phyloP scores from a whole-genome alignment of 768 basidiomycete species.

The Podaxis sp. region DNA sequence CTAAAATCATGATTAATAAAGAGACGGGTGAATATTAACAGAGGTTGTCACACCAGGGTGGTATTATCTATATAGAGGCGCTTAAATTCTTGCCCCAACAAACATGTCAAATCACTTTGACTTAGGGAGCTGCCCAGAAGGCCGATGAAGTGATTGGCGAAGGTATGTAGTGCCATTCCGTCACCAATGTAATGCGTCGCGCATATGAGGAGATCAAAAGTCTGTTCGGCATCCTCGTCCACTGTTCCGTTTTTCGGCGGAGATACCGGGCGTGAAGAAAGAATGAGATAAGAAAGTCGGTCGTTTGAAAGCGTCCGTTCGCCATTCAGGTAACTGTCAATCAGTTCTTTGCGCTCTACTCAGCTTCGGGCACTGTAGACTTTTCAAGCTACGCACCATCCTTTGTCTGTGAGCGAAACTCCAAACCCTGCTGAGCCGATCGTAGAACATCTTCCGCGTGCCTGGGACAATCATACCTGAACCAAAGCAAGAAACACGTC shows the following conservation, averaged over 20 bases:
- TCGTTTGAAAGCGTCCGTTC: conserved; percentile 65
- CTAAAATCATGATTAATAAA: conserved; percentile 6
- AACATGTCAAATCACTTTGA: conserved; percentile 21
- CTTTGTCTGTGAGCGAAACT: conserved; percentile 46
- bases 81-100: conserved; percentile 31
- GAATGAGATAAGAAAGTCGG: conserved; percentile 60
- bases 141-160: conserved; percentile 75
- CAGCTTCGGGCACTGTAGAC: neutral
- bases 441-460: conserved; percentile 40
- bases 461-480: conserved; percentile 43
- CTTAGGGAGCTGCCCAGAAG: conserved; percentile 36
- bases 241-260: neutral
- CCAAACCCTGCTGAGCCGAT: conserved; percentile 43
- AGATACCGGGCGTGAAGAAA: conserved; percentile 21
- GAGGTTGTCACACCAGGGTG: neutral
- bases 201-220: conserved; percentile 66
- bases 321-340: conserved; percentile 74
- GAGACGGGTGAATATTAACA: neutral
- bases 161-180: conserved; percentile 81
- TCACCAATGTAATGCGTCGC: conserved; percentile 83
- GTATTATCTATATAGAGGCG: conserved; percentile 14
- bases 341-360: conserved; percentile 39
- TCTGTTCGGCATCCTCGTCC: conserved; percentile 15
- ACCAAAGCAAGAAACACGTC: conserved; percentile 1
- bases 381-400: conserved; percentile 40